These are phyloP conservation scores for Fomitopsis schrenkii DNA, from an alignment of 1,284 basidiomycete species.

Conservation along the genomic window DNA sequence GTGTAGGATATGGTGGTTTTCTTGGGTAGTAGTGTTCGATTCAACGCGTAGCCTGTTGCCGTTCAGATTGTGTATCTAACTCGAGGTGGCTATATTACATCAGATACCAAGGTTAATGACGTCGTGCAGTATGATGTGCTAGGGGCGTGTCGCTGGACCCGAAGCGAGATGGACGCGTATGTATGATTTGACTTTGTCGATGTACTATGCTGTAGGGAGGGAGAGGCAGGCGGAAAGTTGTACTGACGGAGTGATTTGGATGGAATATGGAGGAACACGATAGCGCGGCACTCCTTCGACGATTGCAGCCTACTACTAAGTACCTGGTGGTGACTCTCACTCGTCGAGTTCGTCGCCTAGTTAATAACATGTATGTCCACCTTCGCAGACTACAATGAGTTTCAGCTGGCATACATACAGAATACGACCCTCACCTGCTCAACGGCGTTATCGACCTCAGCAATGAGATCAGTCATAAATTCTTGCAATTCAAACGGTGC, in stretches of 20 bases:
- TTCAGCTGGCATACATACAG: no score
- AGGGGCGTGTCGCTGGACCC: background rate
- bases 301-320: no score
- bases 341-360: no score
- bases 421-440: background rate
- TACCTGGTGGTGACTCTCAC: no score
- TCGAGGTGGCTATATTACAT: background rate
- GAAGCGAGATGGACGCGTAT: no score
- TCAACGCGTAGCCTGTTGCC: background rate
- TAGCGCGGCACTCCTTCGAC: no score
- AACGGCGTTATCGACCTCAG: background rate
- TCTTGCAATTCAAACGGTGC: background rate
- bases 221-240: no score
- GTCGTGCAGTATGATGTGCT: background rate
- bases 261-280: no score
- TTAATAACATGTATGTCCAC: background rate
- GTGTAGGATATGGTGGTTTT: background rate
- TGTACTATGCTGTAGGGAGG: no score
- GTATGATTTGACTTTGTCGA: no score
- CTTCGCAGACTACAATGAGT: background rate
- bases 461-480: background rate
- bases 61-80: background rate
- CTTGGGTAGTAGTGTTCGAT: background rate
- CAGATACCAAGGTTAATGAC: background rate
- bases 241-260: no score